Evolutionary conservation across 768 basidiomycete genomes (phyloP).

Genomic region (Suillus subaureus): DNA sequence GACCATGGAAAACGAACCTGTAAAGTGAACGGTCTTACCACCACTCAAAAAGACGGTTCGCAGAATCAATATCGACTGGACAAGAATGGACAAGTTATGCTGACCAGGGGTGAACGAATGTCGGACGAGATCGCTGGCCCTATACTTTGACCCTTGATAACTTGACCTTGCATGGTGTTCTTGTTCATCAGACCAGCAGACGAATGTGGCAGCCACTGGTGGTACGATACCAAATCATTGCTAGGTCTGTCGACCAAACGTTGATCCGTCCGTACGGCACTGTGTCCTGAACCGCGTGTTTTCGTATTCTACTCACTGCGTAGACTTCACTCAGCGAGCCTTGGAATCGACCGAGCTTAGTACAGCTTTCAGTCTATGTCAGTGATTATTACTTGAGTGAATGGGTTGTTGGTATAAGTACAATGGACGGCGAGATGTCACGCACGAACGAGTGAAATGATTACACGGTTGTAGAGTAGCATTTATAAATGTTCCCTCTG

Average conservation of each 20-base stretch:
- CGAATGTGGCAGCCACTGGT: not conserved
- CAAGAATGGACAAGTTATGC: not conserved
- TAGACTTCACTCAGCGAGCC: constrained; percentile 31
- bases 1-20: not conserved
- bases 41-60: not conserved
- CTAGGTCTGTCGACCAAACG: not conserved
- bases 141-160: not conserved
- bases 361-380: not conserved
- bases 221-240: not conserved
- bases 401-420: constrained; percentile 5
- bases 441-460: constrained; percentile 1
- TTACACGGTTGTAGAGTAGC: not conserved
- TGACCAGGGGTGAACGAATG: not conserved
- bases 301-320: constrained; percentile 17
- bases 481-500: not conserved
- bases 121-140: not conserved
- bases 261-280: not conserved
- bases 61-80: not conserved
- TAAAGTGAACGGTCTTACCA: not conserved
- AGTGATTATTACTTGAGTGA: not conserved
- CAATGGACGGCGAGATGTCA: not conserved
- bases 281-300: not conserved
- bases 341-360: not conserved
- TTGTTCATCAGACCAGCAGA: constrained; percentile 28
- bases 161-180: constrained; percentile 4